Evolutionary conservation across 2,329 filamentous ascomycete species (phyloP).

Genomic region (Epichloe baconii): DNA sequence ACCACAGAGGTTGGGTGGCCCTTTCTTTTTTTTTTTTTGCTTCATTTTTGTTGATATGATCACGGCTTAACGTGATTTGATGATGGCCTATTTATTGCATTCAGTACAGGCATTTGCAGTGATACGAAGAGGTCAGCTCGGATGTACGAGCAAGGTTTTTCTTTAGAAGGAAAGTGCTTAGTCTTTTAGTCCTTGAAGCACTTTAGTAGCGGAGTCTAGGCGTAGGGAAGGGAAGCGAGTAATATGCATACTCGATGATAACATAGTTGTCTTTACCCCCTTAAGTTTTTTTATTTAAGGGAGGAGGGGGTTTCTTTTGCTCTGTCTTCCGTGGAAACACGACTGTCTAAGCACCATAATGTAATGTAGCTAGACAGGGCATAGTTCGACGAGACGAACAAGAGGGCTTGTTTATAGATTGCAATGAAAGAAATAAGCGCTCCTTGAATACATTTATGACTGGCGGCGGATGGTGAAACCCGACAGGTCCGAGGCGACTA

Average conservation of each 20-base stretch:
- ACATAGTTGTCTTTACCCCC: background rate
- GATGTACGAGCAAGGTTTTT: background rate
- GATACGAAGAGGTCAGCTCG: background rate
- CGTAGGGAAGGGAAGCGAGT: background rate
- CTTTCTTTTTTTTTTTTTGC: background rate
- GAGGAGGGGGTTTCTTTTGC: background rate
- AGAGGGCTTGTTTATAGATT: background rate
- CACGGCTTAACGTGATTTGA: background rate
- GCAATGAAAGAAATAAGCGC: background rate
- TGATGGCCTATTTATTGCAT: background rate
- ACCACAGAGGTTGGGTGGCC: background rate
- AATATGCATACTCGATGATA: background rate
- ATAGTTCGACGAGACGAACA: background rate
- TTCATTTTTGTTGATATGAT: background rate
- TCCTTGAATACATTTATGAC: background rate
- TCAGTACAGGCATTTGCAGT: background rate
- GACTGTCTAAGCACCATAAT: background rate
- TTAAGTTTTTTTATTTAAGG: background rate
- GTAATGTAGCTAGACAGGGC: background rate
- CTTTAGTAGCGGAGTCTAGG: conserved; percentile 4
- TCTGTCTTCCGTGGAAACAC: background rate
- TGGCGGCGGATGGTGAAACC: no score
- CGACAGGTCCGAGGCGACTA: no score
- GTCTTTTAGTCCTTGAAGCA: background rate
- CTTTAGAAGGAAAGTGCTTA: background rate